Conservation (phyloP, 2,329 filamentous ascomycete genomes). For the Diaporthe eres region DNA sequence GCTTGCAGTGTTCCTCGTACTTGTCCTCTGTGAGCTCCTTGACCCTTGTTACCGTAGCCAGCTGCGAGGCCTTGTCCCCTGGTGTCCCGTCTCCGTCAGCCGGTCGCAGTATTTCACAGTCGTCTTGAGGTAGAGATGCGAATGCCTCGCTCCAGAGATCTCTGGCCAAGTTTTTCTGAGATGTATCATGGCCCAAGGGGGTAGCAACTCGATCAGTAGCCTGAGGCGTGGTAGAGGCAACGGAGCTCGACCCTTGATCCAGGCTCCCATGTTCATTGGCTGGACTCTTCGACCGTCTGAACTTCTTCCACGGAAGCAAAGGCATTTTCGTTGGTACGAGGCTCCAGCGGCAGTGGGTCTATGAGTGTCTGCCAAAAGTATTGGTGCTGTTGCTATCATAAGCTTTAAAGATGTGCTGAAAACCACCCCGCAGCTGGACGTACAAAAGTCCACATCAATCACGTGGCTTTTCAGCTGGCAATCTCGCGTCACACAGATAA, state of each 20-base stretch:
- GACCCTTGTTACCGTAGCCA: not conserved
- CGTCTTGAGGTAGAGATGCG: not conserved
- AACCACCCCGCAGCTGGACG: not conserved
- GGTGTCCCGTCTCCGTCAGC: not conserved
- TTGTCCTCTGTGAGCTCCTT: not conserved
- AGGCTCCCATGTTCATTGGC: not conserved
- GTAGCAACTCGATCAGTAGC: accelerated
- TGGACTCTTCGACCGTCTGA: accelerated
- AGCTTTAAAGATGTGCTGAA: not conserved
- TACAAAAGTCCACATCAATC: not conserved
- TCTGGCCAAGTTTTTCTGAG: not conserved
- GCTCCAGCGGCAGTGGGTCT: accelerated
- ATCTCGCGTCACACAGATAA: not conserved
- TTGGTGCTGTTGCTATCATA: not conserved
- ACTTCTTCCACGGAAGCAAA: not conserved
- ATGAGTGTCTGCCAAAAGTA: accelerated
- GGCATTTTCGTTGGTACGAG: not conserved
- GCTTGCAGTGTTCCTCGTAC: not conserved
- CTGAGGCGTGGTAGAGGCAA: not conserved
- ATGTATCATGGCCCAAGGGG: not conserved
- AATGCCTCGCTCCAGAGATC: not conserved
- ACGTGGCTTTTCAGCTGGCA: not conserved
- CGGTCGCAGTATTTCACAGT: not conserved
- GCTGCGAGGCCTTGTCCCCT: not conserved
- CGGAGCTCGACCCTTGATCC: no score